Base-by-base conservation (phyloP, 306 rosid genomes). In the Cicer chorassanicum region DNA sequence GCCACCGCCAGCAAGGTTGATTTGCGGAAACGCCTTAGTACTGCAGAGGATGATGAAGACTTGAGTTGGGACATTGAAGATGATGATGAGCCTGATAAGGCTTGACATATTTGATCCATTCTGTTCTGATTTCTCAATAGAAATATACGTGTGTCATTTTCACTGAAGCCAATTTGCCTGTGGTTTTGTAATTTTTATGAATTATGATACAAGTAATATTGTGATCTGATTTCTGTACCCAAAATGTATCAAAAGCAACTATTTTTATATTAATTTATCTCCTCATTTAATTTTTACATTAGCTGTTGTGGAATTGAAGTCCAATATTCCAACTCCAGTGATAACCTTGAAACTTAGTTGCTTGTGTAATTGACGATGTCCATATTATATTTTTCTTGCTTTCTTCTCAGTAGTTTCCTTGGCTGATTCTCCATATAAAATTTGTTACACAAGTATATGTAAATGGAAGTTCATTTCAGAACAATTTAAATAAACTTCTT, bases 31-130 rank as follows among this genome's bases (percentile, higher is more conserved):
- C 88, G 85, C 51, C 82, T 89, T 63, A 86, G 87, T 75, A 65
- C 88, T 78, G 85, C 96, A 0, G 97, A 89, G 74, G 98, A 84
- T 42, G 96, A 92, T 8, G 98, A 90, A 73, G 97, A 88, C 81
- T 88, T 93, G 86, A 88, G 91, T 81, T 93, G 98, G 98, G 98
- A 87, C 83, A 85, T 75, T 59, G 97, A 93, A 65, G 96, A 89
- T 16, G 93, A 90, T 79, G 88, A 90, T 13, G 75, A 76, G 69
- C 87, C 89, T 38, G 70, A 81, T 43, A 82, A 90, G 86, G 79
- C 87, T 80, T 84, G 80, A 87, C 14, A 15, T 36, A 48, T 69
- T 68, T 77, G 62, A 79, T 66, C 45, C 76, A 49, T 34, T 68
- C 42, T 42, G 69, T 44, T 70, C 12, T 63, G 69, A 53, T 42